Base-by-base conservation (phyloP, 2,329 filamentous ascomycete genomes). In the Sclerotinia borealis region DNA sequence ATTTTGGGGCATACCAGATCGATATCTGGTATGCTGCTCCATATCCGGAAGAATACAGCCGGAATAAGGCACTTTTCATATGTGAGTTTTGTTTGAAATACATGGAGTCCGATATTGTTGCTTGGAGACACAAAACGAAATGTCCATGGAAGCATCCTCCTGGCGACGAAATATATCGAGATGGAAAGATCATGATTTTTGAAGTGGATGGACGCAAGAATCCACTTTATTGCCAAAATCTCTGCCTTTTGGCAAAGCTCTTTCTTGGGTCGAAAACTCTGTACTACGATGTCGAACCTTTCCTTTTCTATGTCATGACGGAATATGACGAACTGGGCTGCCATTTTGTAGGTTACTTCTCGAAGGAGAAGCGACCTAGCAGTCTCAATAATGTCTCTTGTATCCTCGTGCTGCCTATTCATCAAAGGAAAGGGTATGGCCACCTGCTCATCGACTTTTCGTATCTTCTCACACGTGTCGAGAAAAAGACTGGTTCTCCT, bases 11-110 rank as follows among this genome's bases (percentile, higher is more conserved):
- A 59, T 96, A 90, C 82, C 95, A 99, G 76, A 99, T 99, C 70
- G 95, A 99, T 75, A 99, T 95, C 3, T 98, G 95, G 93, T 97
- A 99, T 77, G 93, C 95, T 36, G 95, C 95, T 45, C 96, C 95
- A 15, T 99, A 99, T 74, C 95, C 95, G 0, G 95, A 97, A 75
- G 95, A 99, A 77, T 99, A 99, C 79, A 98, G 92, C 75, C 87
- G 93, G 68, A 98, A 99, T 74, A 88, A 91, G 36, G 90, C 96
- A 43, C 83, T 99, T n/a, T 98, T 96, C 77, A 98, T 99, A 67
- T 99, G 95, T 81, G 96, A 99, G 76, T 99, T 98, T 76, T 99
- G 95, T 75, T 81, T 99, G 65, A 99, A 98, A 77, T 99, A 99
- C 79, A 97, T 99, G 92, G 96, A 96, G 76, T 98, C 95, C 22